A percentile compares a stretch with the other conserved stretches of the same genome.
Evolutionary conservation across 495 filamentous ascomycete species (phyloP).

Genomic region (Neurospora hispaniola): DNA sequence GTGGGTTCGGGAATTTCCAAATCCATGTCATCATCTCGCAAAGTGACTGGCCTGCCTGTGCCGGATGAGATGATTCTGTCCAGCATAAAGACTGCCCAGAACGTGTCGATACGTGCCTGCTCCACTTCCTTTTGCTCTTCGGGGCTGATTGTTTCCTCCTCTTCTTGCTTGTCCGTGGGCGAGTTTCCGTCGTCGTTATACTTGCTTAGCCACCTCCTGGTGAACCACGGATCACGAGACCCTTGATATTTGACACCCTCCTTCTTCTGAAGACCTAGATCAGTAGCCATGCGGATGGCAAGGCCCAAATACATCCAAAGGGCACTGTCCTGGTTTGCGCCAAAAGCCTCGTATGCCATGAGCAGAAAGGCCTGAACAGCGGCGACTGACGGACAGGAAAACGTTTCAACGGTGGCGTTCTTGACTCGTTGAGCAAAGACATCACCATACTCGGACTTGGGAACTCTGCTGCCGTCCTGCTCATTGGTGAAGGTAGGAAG

Average conservation of each 20-base stretch:
- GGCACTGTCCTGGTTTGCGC: conserved; percentile 74
- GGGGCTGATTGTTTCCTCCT: conserved; percentile 31
- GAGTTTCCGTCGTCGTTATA: conserved; percentile 18
- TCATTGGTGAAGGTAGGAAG: conserved; percentile 50
- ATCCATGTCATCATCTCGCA: conserved; percentile 74
- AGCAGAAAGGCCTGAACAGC: conserved; percentile 71
- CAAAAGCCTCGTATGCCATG: conserved; percentile 78
- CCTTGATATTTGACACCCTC: conserved; percentile 65
- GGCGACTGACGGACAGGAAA: conserved; percentile 67
- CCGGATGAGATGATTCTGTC: conserved; percentile 79
- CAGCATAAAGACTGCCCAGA: conserved; percentile 79
- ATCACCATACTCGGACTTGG: conserved; percentile 53
- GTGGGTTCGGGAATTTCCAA: conserved; percentile 56
- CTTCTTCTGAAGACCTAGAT: conserved; percentile 69
- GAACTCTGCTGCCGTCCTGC: conserved; percentile 37
- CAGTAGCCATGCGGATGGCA: conserved; percentile 76
- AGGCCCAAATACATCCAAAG: conserved; percentile 86
- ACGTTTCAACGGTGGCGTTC: conserved; percentile 59
- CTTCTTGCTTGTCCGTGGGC: conserved; percentile 26
- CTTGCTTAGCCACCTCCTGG: conserved; percentile 26
- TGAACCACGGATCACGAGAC: conserved; percentile 39
- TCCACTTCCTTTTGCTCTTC: conserved; percentile 50
- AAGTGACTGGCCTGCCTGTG: conserved; percentile 67
- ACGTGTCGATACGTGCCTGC: conserved; percentile 68
- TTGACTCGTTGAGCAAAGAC: conserved; percentile 72